Base-by-base conservation (phyloP, 768 basidiomycete species). In the Neoboletus subvelutipes region DNA sequence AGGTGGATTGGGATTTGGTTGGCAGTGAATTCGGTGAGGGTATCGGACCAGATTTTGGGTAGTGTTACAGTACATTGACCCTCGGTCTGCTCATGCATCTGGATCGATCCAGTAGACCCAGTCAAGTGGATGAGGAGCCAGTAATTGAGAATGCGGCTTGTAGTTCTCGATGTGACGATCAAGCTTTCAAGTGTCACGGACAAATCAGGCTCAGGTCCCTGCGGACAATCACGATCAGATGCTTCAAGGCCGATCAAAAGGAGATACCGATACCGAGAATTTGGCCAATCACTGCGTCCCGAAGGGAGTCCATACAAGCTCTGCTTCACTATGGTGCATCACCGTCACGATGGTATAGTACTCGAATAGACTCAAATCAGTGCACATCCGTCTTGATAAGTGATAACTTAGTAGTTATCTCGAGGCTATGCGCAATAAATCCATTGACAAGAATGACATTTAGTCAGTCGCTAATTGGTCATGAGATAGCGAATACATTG, bases 1-100 rank as follows among this genome's bases (percentile, higher is more conserved):
- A 61, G 53, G 18, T 61, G 53, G 34, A 55, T 50, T 18, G 48
- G 59, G n/a, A 61, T 55, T 40, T 61, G 52, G n/a, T 61, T 61
- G 26, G 53, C 34, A 13, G 45, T 55, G 39, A 59, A 59, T 31
- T 49, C 56, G 12, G 24, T 26, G 22, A 60, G 57, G 20, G 46
- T 18, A 18, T 53, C 45, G 3, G 57, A 37, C 58, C 50, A 59
- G 28, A 43, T 2, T 28, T 43, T 52, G 33, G 56, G 45, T 7
- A 58, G 17, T 4, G 36, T 22, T 17, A 28, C 9, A 6, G 42
- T 26, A 53, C 29, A 5, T 15, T 26, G 50, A 40, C 22, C 42
- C 15, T 54, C 17, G 26, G 34, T 26, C 13, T 39, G 24, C 20
- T 41, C 54, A 28, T 53, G 7, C 29, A 52, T 9, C 26, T 53